phyloP scores from a whole-genome alignment of 2,329 filamentous ascomycete genomes.

The Diaporthe citri region DNA sequence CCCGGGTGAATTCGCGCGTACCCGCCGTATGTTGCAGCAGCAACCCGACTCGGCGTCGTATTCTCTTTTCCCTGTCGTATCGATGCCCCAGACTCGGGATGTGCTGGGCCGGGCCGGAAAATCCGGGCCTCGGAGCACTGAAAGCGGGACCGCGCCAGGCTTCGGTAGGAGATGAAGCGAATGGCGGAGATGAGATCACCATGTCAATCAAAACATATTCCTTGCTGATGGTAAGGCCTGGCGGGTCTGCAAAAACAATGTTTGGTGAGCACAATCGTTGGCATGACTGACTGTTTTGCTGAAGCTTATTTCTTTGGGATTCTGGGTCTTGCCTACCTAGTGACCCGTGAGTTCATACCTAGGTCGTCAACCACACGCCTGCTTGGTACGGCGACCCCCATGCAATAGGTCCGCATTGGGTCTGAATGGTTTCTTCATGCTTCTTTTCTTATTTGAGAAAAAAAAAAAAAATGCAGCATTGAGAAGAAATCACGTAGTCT shows the following conservation, averaged over 20 bases:
- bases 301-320: too few species aligned
- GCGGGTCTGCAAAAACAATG: background rate
- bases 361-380: too few species aligned
- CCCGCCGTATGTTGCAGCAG: background rate
- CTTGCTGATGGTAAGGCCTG: background rate
- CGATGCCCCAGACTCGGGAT: background rate
- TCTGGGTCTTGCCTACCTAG: too few species aligned
- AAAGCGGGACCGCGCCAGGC: background rate
- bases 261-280: background rate
- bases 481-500: too few species aligned
- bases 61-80: background rate
- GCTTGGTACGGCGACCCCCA: too few species aligned
- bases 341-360: too few species aligned
- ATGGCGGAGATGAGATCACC: background rate
- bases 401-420: too few species aligned
- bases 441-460: too few species aligned
- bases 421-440: too few species aligned
- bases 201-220: background rate
- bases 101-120: background rate
- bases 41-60: background rate
- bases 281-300: too few species aligned
- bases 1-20: background rate
- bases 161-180: conserved; percentile 20
- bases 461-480: too few species aligned
- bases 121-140: background rate